Conservation (phyloP, 331 rosid genomes). For the Quercus phellos region DNA sequence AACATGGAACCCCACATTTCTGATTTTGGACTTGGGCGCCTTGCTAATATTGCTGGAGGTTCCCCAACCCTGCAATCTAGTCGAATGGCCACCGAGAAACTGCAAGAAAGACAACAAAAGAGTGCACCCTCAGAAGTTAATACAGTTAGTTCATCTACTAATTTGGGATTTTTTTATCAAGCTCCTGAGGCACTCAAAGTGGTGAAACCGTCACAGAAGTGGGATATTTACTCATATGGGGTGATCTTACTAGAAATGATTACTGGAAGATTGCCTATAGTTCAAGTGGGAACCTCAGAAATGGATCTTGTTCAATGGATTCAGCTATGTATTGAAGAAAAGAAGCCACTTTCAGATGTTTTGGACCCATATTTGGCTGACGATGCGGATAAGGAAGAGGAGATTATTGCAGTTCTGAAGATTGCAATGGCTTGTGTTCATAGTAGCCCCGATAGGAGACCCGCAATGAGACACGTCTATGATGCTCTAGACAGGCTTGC, state of each 20-base stretch:
- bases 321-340: constrained; percentile 88
- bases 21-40: constrained; percentile 91
- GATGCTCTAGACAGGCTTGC: constrained; percentile 75
- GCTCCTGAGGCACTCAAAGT: constrained; percentile 82
- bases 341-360: constrained; percentile 81
- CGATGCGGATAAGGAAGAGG: constrained; percentile 72
- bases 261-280: constrained; percentile 71
- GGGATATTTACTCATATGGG: constrained; percentile 92
- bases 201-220: constrained; percentile 96
- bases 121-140: constrained; percentile 46
- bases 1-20: constrained; percentile 77
- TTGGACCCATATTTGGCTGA: constrained; percentile 67
- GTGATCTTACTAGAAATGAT: constrained; percentile 86
- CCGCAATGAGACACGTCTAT: constrained; percentile 72
- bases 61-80: constrained; percentile 80
- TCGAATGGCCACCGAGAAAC: constrained; percentile 54
- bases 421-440: constrained; percentile 88
- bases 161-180: constrained; percentile 57
- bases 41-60: constrained; percentile 86
- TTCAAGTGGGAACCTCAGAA: constrained; percentile 69
- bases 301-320: constrained; percentile 95
- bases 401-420: constrained; percentile 79
- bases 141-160: constrained; percentile 25
- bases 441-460: constrained; percentile 81
- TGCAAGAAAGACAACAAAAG: constrained; percentile 58